Evolutionary conservation across 192 early-diverging fungal genomes (phyloP).

Genomic region (Umbelopsis ramanniana): DNA sequence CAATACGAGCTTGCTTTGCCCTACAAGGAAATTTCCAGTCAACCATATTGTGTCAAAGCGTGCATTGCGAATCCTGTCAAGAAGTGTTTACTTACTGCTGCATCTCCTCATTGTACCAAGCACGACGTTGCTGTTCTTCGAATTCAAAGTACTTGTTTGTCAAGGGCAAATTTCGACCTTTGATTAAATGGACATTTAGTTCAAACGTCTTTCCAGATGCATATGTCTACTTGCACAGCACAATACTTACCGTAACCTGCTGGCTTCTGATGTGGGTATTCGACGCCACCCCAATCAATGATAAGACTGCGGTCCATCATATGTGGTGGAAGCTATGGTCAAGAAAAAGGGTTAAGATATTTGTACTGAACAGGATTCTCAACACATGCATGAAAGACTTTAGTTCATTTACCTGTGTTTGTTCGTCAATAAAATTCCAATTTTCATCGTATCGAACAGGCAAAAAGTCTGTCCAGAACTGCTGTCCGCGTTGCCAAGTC

Average conservation of each 20-base stretch:
- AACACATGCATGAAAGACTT: neutral
- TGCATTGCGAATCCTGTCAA: neutral
- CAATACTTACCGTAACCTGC: constrained; percentile 48
- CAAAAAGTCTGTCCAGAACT: constrained; percentile 77
- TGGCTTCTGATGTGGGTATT: constrained; percentile 64
- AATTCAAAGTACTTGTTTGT: constrained; percentile 46
- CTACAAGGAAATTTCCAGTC: neutral
- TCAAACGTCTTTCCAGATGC: no score
- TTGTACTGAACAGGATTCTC: neutral
- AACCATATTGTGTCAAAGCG: no score
- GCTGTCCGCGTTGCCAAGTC: constrained; percentile 68
- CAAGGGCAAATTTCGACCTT: constrained; percentile 61
- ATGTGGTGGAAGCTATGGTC: constrained; percentile 54
- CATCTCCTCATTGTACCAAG: constrained; percentile 46
- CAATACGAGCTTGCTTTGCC: constrained; percentile 23
- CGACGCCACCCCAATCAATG: constrained; percentile 68
- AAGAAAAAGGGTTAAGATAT: neutral
- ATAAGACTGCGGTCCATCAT: constrained; percentile 61
- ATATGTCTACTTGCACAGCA: no score
- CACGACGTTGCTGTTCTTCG: constrained; percentile 52
- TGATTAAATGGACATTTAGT: no score
- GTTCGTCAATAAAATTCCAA: constrained; percentile 71
- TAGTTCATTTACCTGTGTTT: constrained; percentile 59
- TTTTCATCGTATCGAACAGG: constrained; percentile 68
- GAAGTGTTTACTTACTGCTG: constrained; percentile 37